Conservation (phyloP, 768 basidiomycete species). For the Mycena vitilis region DNA sequence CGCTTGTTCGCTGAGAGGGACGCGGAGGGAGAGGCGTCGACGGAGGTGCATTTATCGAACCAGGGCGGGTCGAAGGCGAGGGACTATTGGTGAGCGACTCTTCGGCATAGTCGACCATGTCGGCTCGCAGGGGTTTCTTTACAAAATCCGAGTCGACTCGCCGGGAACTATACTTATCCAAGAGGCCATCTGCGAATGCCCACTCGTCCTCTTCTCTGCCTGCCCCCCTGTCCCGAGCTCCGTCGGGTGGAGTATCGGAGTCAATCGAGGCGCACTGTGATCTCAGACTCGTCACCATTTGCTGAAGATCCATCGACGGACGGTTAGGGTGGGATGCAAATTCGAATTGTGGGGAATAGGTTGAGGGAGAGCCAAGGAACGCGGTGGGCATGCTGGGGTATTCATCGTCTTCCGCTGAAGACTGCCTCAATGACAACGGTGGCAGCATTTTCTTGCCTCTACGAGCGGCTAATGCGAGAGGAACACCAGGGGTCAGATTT, state of each 20-base stretch:
- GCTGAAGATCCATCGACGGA: constrained; percentile 49
- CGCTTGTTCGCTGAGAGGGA: constrained; percentile 35
- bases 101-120: constrained; percentile 32
- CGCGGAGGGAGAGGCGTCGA: constrained; percentile 39
- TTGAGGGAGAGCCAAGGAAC: constrained; percentile 55
- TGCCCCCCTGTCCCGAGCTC: constrained; percentile 9
- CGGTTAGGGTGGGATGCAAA: constrained; percentile 38
- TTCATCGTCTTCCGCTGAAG: constrained; percentile 34
- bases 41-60: constrained; percentile 37
- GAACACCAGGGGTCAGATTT: constrained; percentile 37
- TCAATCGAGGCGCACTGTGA: constrained; percentile 46
- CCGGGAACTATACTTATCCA: constrained; percentile 31
- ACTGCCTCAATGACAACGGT: constrained; percentile 42
- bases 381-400: constrained; percentile 59
- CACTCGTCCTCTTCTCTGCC: constrained; percentile 47
- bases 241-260: constrained; percentile 29
- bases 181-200: constrained; percentile 50
- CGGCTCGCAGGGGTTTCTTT: constrained; percentile 34
- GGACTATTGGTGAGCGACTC: constrained; percentile 30
- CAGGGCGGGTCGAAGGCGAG: constrained; percentile 19
- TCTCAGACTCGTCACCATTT: constrained; percentile 60
- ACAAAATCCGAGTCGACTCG: constrained; percentile 31
- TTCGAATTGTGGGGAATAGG: constrained; percentile 49
- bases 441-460: constrained; percentile 51
- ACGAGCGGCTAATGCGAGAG: constrained; percentile 48